These are phyloP conservation scores for Zanthoxylum bungeanum DNA, from an alignment of 345 rosid species.

Conservation along the genomic window DNA sequence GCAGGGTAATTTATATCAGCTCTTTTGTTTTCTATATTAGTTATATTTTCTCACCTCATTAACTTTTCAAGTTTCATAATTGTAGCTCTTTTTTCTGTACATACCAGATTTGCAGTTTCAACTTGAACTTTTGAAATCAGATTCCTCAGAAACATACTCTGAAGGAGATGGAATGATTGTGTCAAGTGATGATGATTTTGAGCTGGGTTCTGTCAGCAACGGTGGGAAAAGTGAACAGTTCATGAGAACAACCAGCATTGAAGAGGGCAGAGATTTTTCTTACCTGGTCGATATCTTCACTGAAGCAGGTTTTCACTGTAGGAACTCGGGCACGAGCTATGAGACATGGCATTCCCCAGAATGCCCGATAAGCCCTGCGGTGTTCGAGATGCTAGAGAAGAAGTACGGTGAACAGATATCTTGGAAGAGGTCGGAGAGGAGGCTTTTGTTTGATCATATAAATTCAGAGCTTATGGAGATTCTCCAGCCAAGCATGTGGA, in stretches of 20 bases:
- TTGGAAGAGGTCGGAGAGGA: slow-evolving; percentile 78
- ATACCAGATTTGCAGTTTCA: slow-evolving; percentile 37
- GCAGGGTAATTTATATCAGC: slow-evolving; percentile 38
- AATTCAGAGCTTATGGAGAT: slow-evolving; percentile 46
- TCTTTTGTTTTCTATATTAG: not conserved
- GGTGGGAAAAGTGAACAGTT: slow-evolving; percentile 32
- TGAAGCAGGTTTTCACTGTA: slow-evolving; percentile 48
- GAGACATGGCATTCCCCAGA: too few relatives aligned
- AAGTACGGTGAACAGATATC: slow-evolving; percentile 55
- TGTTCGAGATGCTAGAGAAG: slow-evolving; percentile 76
- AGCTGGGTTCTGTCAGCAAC: slow-evolving; percentile 20
- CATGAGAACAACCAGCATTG: slow-evolving; percentile 19
- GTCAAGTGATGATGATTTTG: slow-evolving; percentile 58
- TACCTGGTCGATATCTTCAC: slow-evolving; percentile 60
- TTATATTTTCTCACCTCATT: not conserved
- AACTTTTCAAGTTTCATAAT: slow-evolving; percentile 5
- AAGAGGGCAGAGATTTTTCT: slow-evolving; percentile 56
- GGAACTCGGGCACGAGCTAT: slow-evolving; percentile 16
- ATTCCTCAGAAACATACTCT: slow-evolving; percentile 42
- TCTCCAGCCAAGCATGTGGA: too few relatives aligned
- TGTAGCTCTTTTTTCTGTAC: not conserved
- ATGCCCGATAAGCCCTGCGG: slow-evolving; percentile 31
- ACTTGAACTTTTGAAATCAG: slow-evolving; percentile 52
- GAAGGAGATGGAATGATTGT: slow-evolving; percentile 54
- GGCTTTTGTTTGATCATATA: slow-evolving; percentile 67